Evolutionary conservation across 495 filamentous ascomycete genomes (phyloP), one percentile per base, ranked within the genome.

Genomic region (Apiosordaria backusii): DNA sequence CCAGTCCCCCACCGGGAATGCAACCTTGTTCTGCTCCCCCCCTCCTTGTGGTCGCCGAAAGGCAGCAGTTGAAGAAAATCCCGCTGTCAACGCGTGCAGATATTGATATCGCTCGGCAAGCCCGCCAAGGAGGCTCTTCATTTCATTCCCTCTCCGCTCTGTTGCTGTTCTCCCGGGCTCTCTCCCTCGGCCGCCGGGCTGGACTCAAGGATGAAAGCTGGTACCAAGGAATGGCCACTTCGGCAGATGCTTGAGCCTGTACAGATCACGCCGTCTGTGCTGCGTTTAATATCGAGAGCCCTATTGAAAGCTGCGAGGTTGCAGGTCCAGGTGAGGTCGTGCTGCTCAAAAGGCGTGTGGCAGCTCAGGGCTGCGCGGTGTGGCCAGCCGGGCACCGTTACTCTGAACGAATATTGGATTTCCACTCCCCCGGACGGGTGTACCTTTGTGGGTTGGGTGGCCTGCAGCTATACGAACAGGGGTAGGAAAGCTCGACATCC

Each of bases 381-480:
- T n/a, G 29, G n/a, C 59, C n/a, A 27, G 27, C 26, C 24, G n/a
- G n/a, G 59, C 24, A 54, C 13, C 24, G 57, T 23, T 6, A n/a
- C n/a, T n/a, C n/a, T n/a, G n/a, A n/a, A n/a, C n/a, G n/a, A n/a
- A n/a, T n/a, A 64, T 65, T 64, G 62, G 58, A 40, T 59, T 68
- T 57, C 60, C 62, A 57, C 62, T 24, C 27, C n/a, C 57, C 25
- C 25, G 58, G 52, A 65, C 58, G 53, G 52, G 50, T 54, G 52
- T 35, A 55, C 35, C 65, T 60, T 61, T 23, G 60, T 65, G 63
- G 55, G 55, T 57, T 53, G 50, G 59, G 67, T 60, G 50, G 52
- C 15, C 52, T 62, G 62, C 60, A 50, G 65, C 63, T 60, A 61
- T 57, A 63, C 27, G 60, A 40, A 60, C 67, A 65, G 60, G 67